Evolutionary conservation across 2,329 filamentous ascomycete genomes (phyloP), one percentile per base, ranked within the genome.

Genomic region (Kalmusia sp.): DNA sequence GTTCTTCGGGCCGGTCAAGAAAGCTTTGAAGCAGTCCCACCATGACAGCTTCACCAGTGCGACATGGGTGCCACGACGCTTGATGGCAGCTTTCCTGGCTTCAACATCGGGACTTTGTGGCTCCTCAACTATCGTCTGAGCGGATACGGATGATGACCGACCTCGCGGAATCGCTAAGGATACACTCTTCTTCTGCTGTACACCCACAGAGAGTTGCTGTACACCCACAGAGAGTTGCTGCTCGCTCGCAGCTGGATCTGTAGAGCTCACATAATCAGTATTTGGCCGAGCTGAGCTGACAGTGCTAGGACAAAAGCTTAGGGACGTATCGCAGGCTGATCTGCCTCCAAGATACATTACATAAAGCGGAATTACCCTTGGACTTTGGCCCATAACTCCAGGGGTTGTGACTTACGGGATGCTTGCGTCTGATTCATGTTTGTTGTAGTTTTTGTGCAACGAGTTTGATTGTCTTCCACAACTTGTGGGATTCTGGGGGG

Each of bases 1-100:
- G 7, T 28, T 48, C 4, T 45, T 28, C 3, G 48, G 34, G 8
- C 48, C 52, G 7, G 22, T 28, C 12, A 55, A 38, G 12, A 47
- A 12, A 3, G 27, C 52, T 21, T 51, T 50, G 12, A 51, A n/a
- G 21, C 30, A 17, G 12, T 50, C 48, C 47, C 41, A 44, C 27
- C 41, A 47, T 2, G 52, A 43, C 12, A 51, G 14, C 12, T 51
- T 44, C 11, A 44, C 50, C 5, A 28, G 8, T 14, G 25, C 50
- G 5, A 52, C 49, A 27, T 40, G 33, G 4, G 48, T 52, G 4
- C 37, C 17, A 6, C 43, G 43, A 8, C 51, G 19, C 12, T 40
- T 34, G 31, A 46, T 40, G 7, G 19, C 12, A n/a, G 15, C 30
- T 15, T 22, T 21, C 3, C 17, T 15, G 6, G 8, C 21, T 22